Percentiles rank a stretch among this genome's conserved stretches.
Conservation (phyloP, 208 protist genomes). For the Crithidia mellificae region DNA sequence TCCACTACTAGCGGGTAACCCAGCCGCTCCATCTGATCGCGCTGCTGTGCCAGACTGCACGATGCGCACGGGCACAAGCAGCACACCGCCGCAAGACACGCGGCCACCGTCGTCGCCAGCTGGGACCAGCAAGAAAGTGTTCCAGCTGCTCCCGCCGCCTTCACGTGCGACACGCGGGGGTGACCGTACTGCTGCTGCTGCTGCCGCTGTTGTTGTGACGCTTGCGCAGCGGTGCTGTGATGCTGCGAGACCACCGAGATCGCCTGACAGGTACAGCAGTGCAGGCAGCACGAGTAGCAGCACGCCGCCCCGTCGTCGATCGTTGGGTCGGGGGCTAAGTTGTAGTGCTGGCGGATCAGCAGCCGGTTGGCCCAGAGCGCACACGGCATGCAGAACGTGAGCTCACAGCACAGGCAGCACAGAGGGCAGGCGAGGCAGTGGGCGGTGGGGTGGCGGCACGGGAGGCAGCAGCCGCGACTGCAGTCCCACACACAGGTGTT, state of each 20-base stretch:
- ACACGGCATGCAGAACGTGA: slow-evolving; percentile 50
- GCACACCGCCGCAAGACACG: slow-evolving; percentile 34
- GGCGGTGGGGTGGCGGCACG: slow-evolving; percentile 34
- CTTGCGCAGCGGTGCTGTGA: background rate
- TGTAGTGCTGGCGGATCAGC: slow-evolving; percentile 56
- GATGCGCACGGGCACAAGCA: slow-evolving; percentile 42
- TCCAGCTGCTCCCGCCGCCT: background rate
- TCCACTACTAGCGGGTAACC: slow-evolving; percentile 42
- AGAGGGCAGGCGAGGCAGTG: slow-evolving; percentile 36
- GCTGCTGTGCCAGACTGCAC: slow-evolving; percentile 50
- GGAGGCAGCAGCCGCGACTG: slow-evolving; percentile 29
- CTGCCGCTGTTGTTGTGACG: too few species aligned
- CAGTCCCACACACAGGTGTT: slow-evolving; percentile 20
- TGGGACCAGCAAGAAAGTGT: slow-evolving; percentile 35
- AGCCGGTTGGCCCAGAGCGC: slow-evolving; percentile 52
- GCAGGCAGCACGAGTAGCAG: slow-evolving; percentile 39
- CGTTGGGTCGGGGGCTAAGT: slow-evolving; percentile 32
- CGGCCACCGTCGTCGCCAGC: slow-evolving; percentile 32
- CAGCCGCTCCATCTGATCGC: slow-evolving; percentile 39
- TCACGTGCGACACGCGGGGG: background rate
- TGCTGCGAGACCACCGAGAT: slow-evolving; percentile 3
- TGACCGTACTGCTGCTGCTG: slow-evolving; percentile 1
- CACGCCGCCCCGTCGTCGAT: slow-evolving; percentile 32
- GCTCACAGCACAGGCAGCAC: slow-evolving; percentile 46
- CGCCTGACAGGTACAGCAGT: slow-evolving; percentile 26